Evolutionary conservation across 495 filamentous ascomycete species (phyloP).

Genomic region (Aspergillus ostianus): DNA sequence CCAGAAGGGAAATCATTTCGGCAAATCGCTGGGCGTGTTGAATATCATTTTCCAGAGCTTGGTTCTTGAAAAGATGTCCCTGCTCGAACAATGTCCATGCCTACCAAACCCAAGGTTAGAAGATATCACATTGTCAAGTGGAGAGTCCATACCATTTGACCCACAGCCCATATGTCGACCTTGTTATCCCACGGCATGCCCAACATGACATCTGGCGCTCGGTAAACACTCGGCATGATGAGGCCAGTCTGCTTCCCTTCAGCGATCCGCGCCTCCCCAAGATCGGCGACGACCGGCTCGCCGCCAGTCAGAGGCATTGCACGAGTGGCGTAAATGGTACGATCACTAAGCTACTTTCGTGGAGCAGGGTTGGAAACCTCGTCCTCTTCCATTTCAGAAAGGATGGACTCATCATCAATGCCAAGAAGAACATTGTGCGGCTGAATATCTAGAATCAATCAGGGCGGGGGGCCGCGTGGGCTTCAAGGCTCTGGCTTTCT

Average conservation of each 20-base stretch:
- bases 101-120: conserved; percentile 9
- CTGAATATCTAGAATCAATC: conserved; percentile 23
- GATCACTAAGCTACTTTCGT: conserved; percentile 21
- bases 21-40: conserved; percentile 21
- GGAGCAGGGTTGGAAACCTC: conserved; percentile 22
- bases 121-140: conserved; percentile 3
- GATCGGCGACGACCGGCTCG: conserved; percentile 24
- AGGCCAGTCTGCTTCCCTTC: conserved; percentile 16
- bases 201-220: conserved; percentile 39
- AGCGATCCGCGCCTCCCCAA: conserved; percentile 26
- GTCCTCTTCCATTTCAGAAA: conserved; percentile 22
- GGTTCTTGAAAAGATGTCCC: conserved; percentile 35
- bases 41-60: conserved; percentile 29
- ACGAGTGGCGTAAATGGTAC: conserved; percentile 24
- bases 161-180: conserved; percentile 42
- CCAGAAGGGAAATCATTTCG: conserved; percentile 35
- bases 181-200: conserved; percentile 34
- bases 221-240: conserved; percentile 38
- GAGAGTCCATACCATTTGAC: conserved; percentile 34
- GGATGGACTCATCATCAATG: conserved; percentile 23
- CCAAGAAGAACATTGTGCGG: conserved; percentile 25
- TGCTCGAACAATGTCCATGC: conserved; percentile 40
- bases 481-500: not conserved
- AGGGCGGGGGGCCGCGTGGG: not conserved
- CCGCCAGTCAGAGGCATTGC: conserved; percentile 20